phyloP scores from a whole-genome alignment of 2,329 filamentous ascomycete genomes.

The Phoma herbarum region DNA sequence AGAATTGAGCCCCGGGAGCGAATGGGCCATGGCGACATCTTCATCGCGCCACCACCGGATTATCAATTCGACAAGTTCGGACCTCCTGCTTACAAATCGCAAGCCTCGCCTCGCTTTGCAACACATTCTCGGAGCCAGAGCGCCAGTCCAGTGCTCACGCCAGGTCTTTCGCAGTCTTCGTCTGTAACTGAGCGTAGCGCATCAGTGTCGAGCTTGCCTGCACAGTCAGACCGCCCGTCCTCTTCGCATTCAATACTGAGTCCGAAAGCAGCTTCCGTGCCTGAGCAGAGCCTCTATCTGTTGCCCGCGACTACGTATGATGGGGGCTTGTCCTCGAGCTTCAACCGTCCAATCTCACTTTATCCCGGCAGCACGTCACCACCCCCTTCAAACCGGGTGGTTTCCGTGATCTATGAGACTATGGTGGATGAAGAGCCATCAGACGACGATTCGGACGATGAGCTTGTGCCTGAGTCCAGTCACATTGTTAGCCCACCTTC shows the following conservation, averaged over 20 bases:
- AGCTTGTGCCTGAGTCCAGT: not conserved
- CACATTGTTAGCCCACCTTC: conserved; percentile 5
- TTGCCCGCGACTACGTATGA: conserved; percentile 38
- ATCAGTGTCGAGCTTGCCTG: conserved; percentile 20
- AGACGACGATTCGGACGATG: conserved; percentile 5
- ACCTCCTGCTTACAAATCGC: conserved; percentile 17
- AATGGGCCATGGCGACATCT: conserved; percentile 46
- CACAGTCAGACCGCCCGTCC: conserved; percentile 13
- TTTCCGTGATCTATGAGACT: conserved; percentile 23
- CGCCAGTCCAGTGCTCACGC: conserved; percentile 30
- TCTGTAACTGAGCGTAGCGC: conserved; percentile 25
- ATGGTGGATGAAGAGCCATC: conserved; percentile 5
- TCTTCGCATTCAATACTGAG: conserved; percentile 6
- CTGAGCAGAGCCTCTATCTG: conserved; percentile 28
- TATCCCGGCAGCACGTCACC: conserved; percentile 6
- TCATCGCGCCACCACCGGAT: conserved; percentile 49
- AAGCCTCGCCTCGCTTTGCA: conserved; percentile 24
- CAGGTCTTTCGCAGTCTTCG: conserved; percentile 31
- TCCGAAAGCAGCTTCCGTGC: conserved; percentile 20
- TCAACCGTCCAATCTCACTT: conserved; percentile 19
- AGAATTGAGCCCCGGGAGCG: conserved; percentile 43
- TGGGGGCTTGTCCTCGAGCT: conserved; percentile 20
- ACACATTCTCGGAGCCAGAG: conserved; percentile 34
- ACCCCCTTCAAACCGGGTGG: conserved; percentile 12
- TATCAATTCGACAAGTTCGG: conserved; percentile 34